Conservation (phyloP, 371 early-diverging fungal species). For the Rhizopus sp. region DNA sequence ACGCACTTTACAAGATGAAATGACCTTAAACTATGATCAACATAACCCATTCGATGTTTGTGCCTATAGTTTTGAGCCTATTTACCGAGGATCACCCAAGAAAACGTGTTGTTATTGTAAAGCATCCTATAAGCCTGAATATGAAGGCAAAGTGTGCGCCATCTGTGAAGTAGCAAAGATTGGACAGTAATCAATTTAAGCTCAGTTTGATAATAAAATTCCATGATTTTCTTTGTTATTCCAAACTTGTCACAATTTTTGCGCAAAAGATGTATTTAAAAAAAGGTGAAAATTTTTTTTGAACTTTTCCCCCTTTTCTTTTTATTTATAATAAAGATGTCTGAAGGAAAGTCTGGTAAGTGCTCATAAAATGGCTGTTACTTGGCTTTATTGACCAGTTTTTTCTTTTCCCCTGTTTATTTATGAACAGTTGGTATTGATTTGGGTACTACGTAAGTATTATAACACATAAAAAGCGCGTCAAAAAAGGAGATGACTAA, state of each 20-base stretch:
- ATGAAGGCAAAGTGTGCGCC: constrained; percentile 74
- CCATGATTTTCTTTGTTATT: constrained; percentile 33
- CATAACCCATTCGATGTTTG: constrained; percentile 91
- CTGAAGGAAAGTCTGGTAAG: constrained; percentile 81
- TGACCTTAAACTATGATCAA: constrained; percentile 88
- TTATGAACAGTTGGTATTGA: constrained; percentile 79
- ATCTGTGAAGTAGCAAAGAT: constrained; percentile 83
- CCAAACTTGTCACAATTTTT: constrained; percentile 35
- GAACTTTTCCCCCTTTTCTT: constrained; percentile 18
- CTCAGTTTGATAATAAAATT: constrained; percentile 7
- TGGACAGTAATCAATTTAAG: constrained; percentile 28
- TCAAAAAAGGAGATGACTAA: background rate
- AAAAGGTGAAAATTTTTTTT: constrained; percentile 6
- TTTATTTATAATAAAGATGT: constrained; percentile 23
- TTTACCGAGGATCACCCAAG: constrained; percentile 81
- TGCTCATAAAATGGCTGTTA: background rate
- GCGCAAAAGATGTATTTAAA: constrained; percentile 6
- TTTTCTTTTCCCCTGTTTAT: background rate
- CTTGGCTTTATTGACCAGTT: background rate
- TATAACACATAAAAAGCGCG: constrained; percentile 43
- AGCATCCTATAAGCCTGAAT: constrained; percentile 85
- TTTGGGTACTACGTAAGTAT: constrained; percentile 99
- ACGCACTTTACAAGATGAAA: constrained; percentile 77
- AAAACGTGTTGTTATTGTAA: constrained; percentile 86
- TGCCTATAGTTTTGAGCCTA: constrained; percentile 78